These are phyloP conservation scores for Volvariella surrecta DNA, from an alignment of 1,284 basidiomycete genomes.

Conservation along the genomic window DNA sequence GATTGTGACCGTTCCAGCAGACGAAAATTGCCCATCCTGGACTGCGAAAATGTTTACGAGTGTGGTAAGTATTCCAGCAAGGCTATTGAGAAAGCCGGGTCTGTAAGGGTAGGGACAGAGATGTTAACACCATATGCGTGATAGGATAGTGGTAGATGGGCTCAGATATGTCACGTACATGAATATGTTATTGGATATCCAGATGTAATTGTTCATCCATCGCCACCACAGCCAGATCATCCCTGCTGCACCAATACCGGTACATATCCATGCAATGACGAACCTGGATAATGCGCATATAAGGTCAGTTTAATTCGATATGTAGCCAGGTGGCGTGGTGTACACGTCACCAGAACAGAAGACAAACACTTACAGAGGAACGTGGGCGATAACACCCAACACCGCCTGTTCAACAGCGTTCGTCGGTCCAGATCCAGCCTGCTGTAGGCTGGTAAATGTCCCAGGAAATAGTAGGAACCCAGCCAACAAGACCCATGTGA, in stretches of 20 bases:
- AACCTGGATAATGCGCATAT: slow-evolving; percentile 23
- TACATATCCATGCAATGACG: slow-evolving; percentile 43
- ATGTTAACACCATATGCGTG: background rate
- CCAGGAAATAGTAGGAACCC: slow-evolving; percentile 53
- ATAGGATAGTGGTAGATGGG: slow-evolving; percentile 8
- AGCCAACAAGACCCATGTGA: slow-evolving; percentile 50
- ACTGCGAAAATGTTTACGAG: slow-evolving; percentile 38
- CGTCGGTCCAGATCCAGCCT: slow-evolving; percentile 15
- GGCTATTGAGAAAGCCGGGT: slow-evolving; percentile 43
- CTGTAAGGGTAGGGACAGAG: slow-evolving; percentile 18
- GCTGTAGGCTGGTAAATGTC: slow-evolving; percentile 41
- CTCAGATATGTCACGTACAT: slow-evolving; percentile 27
- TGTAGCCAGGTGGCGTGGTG: slow-evolving; percentile 5
- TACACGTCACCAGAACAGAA: background rate
- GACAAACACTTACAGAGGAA: slow-evolving; percentile 31
- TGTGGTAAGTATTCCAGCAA: slow-evolving; percentile 46
- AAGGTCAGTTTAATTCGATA: slow-evolving; percentile 5
- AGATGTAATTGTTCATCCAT: slow-evolving; percentile 56
- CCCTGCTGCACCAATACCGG: slow-evolving; percentile 37
- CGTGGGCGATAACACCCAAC: slow-evolving; percentile 26
- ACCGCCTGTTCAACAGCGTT: slow-evolving; percentile 22
- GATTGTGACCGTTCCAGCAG: slow-evolving; percentile 33
- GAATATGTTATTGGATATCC: slow-evolving; percentile 48
- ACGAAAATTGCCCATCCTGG: slow-evolving; percentile 35
- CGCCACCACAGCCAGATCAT: slow-evolving; percentile 51